A percentile compares a stretch with the other conserved stretches of the same genome.
These are phyloP conservation scores for Colletotrichum sp. DNA, from an alignment of 2,329 filamentous ascomycete genomes.

Conservation along the genomic window DNA sequence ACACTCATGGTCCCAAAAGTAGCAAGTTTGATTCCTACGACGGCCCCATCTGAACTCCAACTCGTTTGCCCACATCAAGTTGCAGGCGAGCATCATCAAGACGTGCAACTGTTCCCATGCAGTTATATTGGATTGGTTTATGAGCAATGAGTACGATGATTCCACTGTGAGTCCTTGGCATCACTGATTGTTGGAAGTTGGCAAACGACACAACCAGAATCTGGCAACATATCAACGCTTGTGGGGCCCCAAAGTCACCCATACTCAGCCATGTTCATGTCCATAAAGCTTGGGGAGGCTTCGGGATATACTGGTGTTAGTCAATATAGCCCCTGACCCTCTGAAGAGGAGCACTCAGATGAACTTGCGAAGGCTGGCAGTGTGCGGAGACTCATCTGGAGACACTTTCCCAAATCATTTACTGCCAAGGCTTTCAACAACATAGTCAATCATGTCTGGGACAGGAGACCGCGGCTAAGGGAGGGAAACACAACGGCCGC, in stretches of 20 bases:
- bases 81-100: too few relatives aligned
- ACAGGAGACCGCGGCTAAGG: background rate
- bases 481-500: background rate
- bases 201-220: background rate
- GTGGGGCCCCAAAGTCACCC: background rate
- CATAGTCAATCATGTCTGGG: background rate
- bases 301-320: background rate
- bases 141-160: background rate
- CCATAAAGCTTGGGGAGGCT: background rate
- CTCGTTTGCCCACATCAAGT: too few relatives aligned
- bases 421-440: background rate
- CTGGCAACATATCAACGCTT: background rate
- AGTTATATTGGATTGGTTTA: background rate
- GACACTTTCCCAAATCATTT: background rate
- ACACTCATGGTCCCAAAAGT: too few relatives aligned
- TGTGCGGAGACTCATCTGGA: background rate
- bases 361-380: background rate
- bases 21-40: too few relatives aligned
- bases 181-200: background rate
- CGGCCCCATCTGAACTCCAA: too few relatives aligned
- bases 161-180: background rate
- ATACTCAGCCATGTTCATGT: background rate
- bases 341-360: background rate
- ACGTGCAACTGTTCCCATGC: background rate
- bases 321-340: rapidly evolving